phyloP scores from a whole-genome alignment of 805 yeast species.

The Candida gorgasii region DNA sequence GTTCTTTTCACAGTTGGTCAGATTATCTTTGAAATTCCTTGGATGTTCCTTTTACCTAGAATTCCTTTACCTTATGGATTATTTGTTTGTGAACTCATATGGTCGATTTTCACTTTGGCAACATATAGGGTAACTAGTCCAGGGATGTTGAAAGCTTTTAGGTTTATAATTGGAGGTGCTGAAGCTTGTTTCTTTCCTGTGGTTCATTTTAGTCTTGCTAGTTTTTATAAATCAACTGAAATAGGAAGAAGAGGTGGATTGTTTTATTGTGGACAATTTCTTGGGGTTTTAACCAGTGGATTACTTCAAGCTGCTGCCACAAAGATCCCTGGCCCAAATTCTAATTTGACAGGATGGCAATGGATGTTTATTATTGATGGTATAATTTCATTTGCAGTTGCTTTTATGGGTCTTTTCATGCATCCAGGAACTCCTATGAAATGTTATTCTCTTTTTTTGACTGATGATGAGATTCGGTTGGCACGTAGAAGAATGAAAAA shows the following conservation, averaged over 20 bases:
- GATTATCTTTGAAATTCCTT: constrained; percentile 27
- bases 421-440: constrained; percentile 27
- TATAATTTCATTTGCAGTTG: constrained; percentile 21
- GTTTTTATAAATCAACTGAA: constrained; percentile 26
- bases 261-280: constrained; percentile 31
- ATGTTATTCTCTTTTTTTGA: constrained; percentile 52
- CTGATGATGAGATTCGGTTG: constrained; percentile 57
- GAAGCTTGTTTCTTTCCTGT: constrained; percentile 29
- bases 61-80: constrained; percentile 17
- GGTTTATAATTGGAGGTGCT: constrained; percentile 27
- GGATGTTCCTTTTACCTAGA: constrained; percentile 24
- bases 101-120: constrained; percentile 25
- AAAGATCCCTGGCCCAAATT: constrained; percentile 7
- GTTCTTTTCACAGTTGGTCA: constrained; percentile 25
- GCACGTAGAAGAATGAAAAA: constrained; percentile 39
- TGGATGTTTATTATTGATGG: constrained; percentile 30
- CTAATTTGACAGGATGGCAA: constrained; percentile 21
- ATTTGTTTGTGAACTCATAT: constrained; percentile 17
- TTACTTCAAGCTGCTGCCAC: constrained; percentile 21
- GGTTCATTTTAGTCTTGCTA: constrained; percentile 27
- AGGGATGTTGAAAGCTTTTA: constrained; percentile 23
- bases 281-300: constrained; percentile 31
- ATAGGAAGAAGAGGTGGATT: constrained; percentile 25
- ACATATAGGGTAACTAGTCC: constrained; percentile 20
- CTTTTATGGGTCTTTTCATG: constrained; percentile 19